Base-by-base conservation (phyloP, 306 rosid genomes). In the Pyrus bretschneideri region DNA sequence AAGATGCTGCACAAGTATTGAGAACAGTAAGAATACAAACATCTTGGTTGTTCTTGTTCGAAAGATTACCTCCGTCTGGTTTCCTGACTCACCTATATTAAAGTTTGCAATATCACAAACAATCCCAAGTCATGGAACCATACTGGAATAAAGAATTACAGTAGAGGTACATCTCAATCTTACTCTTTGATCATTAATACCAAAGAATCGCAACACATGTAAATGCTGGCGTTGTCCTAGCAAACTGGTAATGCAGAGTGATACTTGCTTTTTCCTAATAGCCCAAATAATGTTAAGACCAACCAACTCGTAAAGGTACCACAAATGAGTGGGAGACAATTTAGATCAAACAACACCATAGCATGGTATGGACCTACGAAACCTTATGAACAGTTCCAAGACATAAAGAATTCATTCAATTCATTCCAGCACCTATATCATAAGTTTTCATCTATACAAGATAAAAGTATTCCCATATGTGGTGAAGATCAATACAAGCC, bases 1-100 rank as follows among this genome's bases (percentile, higher is more conserved):
- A 79, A 95, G 81, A 87, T 86, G 97, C 98, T 95, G 91, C 64
- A 71, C 77, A 42, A 44, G 18, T 3, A 66, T 33, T 33, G 51
- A 21, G 40, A 52, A 31, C 79, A 74, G 73, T 64, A 71, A 57
- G 46, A 61, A 58, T n/a, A 67, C 49, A 80, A 62, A 17, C 67
- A 49, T 44, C 52, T 21, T 60, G 25, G 35, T 73, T 17, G 25
- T 21, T 14, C 55, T 49, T 49, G 3, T 49, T 49, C 22, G 46
- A 44, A 65, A 51, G 10, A 8, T 40, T 40, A 60, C 38, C 31
- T 52, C 19, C 40, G 22, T 40, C 74, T 54, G 58, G 46, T 49
- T 58, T 55, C 60, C 22, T 21, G 55, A 51, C 42, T 55, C 17
- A 14, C 49, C 42, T 29, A 60, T 29, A 19, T 60, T 15, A 11